Base-by-base conservation (phyloP, 495 filamentous ascomycete genomes). In the Gamarada debralockiae region DNA sequence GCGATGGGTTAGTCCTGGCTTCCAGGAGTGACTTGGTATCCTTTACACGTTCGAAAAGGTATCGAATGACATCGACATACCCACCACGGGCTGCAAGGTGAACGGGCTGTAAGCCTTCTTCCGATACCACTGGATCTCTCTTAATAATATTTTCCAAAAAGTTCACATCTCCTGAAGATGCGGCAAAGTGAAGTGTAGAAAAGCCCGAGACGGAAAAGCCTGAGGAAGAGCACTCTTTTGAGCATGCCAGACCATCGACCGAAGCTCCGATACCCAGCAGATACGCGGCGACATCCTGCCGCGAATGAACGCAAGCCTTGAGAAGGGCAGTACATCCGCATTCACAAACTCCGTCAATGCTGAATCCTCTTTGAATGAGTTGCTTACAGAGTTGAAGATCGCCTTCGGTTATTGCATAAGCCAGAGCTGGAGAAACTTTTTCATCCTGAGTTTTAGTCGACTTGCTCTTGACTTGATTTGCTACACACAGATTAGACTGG, bases 331-430 rank as follows among this genome's bases (percentile, higher is more conserved):
- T 45, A 45, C 42, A 45, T 2, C 42, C 42, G 9, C 42, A 45
- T 10, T 18, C 21, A 15, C 20, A 45, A 3, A n/a, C 29, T 45
- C 42, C 42, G 6, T 45, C 42, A 18, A 45, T 45, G 42, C 1
- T 27, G 42, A 45, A 45, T 25, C 42, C 42, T 27, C 42, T 25
- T 14, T 18, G 21, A 45, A 45, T 45, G 7, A 45, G 42, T n/a
- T 45, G 20, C 29, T 25, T 14, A 8, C 42, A 45, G 20, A 45
- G 42, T 14, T 45, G 24, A 10, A 45, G 13, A n/a, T 45, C 23
- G 7, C 42, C 42, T 14, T 45, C 29, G 2, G 7, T 25, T 23
- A 45, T 45, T 3, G 42, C 42, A n/a, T 45, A 8, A 8, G 21
- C 5, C 21, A 45, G 23, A 5, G 42, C 42, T 45, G 42, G 42